phyloP scores from a whole-genome alignment of 225 moss, liverwort and hornwort genomes.

The Bryoerythrophyllum caledonicum region DNA sequence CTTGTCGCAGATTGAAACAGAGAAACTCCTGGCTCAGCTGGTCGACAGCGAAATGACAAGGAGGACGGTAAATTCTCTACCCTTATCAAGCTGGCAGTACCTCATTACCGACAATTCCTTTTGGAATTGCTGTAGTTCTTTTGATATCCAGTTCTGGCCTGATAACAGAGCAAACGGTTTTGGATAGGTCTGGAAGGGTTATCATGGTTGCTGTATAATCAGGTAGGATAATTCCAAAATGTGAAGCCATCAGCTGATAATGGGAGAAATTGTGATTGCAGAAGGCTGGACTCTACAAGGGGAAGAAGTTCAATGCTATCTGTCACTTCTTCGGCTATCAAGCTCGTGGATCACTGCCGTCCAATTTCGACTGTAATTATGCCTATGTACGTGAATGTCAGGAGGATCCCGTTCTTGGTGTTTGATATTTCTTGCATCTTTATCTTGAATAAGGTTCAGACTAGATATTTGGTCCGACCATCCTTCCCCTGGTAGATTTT shows the following conservation, averaged over 20 bases:
- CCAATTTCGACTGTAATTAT: constrained; percentile 96
- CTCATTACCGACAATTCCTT: background rate
- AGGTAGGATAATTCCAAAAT: background rate
- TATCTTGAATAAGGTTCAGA: background rate
- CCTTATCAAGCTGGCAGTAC: background rate
- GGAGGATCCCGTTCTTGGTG: background rate
- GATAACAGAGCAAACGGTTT: background rate
- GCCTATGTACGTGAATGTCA: constrained; percentile 67
- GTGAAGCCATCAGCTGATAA: constrained; percentile 9
- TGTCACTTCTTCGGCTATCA: constrained; percentile 99
- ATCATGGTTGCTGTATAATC: background rate
- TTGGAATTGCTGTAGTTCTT: background rate
- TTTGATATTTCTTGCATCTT: background rate
- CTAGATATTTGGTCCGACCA: background rate
- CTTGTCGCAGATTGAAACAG: constrained; percentile 85
- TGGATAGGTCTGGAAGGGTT: constrained; percentile 2
- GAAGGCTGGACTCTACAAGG: constrained; percentile 79
- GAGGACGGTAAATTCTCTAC: constrained; percentile 58
- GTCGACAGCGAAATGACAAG: constrained; percentile 93
- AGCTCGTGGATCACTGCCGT: constrained; percentile 96
- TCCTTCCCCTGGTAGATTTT: constrained; percentile 11
- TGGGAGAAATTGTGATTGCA: constrained; percentile 41
- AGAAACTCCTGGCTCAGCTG: constrained; percentile 93
- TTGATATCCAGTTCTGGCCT: background rate
- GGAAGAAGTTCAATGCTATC: constrained; percentile 98